These are phyloP conservation scores for Chrysosporium keratinophilum DNA, from an alignment of 2,329 filamentous ascomycete species.

Conservation along the genomic window DNA sequence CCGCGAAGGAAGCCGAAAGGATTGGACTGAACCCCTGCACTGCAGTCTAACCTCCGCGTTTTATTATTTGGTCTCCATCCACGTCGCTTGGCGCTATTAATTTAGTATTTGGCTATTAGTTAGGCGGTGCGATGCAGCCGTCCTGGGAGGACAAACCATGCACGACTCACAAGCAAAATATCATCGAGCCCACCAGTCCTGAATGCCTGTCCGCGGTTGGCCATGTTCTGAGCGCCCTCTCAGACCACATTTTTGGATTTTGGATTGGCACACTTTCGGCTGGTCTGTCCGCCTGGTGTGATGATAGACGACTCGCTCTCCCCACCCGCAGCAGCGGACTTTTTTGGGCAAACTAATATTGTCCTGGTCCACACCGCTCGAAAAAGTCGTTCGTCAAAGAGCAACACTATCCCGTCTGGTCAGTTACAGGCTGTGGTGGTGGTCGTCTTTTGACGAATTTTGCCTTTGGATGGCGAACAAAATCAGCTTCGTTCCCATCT, in stretches of 20 bases:
- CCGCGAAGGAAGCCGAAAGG: neutral
- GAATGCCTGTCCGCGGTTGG: neutral
- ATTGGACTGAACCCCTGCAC: constrained; percentile 4
- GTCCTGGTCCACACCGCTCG: constrained; percentile 11
- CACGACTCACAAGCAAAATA: constrained; percentile 6
- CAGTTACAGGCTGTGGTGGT: too few species aligned
- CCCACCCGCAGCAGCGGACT: constrained; percentile 1
- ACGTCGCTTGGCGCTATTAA: neutral
- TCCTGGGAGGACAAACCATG: constrained; percentile 1
- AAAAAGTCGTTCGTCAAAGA: neutral
- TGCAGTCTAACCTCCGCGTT: constrained; percentile 10
- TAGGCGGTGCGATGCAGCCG: neutral
- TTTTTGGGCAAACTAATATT: neutral
- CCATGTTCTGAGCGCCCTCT: neutral
- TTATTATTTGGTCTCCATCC: neutral
- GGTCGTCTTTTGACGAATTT: too few species aligned
- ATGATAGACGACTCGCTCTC: neutral
- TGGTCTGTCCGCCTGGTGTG: neutral
- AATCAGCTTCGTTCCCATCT: too few species aligned
- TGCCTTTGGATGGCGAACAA: too few species aligned
- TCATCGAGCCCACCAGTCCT: neutral
- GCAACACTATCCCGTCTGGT: neutral
- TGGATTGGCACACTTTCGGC: neutral
- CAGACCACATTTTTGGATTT: neutral
- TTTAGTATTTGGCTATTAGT: too few species aligned